Conservation (phyloP, 352 stramenopile genomes). For the Pythium vanterpoolii region DNA sequence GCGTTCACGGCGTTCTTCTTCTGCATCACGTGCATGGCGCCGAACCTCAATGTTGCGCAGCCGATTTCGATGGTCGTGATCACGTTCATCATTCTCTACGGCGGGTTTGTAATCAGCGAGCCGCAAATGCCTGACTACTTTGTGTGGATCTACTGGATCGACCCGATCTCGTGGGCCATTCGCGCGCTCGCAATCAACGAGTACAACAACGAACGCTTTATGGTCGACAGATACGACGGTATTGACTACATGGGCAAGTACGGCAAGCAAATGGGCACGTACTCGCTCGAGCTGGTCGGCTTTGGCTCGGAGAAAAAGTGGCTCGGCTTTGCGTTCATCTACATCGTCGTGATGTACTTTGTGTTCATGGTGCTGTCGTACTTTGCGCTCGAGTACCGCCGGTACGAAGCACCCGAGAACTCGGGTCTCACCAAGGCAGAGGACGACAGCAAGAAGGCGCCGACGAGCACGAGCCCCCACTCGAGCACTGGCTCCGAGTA, state of each 20-base stretch:
- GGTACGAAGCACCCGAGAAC: slow-evolving; percentile 27
- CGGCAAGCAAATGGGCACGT: slow-evolving; percentile 25
- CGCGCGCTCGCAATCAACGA: slow-evolving; percentile 29
- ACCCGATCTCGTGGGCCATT: slow-evolving; percentile 35
- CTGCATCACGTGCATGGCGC: slow-evolving; percentile 22
- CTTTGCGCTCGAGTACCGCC: slow-evolving; percentile 29
- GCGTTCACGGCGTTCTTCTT: slow-evolving; percentile 35
- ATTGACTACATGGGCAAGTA: slow-evolving; percentile 23
- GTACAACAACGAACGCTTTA: slow-evolving; percentile 18
- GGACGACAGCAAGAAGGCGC: background rate
- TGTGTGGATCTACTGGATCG: slow-evolving; percentile 40
- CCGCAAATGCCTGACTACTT: slow-evolving; percentile 30
- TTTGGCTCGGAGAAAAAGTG: slow-evolving; percentile 28
- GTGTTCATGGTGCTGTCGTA: slow-evolving; percentile 32
- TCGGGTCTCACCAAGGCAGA: slow-evolving; percentile 11
- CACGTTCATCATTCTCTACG: slow-evolving; percentile 32
- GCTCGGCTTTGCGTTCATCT: slow-evolving; percentile 24
- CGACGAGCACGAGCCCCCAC: slow-evolving; percentile 9
- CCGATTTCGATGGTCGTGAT: slow-evolving; percentile 32
- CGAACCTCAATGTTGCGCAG: slow-evolving; percentile 31
- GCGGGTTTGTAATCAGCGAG: slow-evolving; percentile 34
- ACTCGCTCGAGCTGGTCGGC: slow-evolving; percentile 21
- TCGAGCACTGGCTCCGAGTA: slow-evolving; percentile 17
- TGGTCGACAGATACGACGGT: slow-evolving; percentile 19
- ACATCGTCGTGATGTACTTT: slow-evolving; percentile 25